Conservation (phyloP, 352 stramenopile genomes). For the Globisporangium abappressorium region DNA sequence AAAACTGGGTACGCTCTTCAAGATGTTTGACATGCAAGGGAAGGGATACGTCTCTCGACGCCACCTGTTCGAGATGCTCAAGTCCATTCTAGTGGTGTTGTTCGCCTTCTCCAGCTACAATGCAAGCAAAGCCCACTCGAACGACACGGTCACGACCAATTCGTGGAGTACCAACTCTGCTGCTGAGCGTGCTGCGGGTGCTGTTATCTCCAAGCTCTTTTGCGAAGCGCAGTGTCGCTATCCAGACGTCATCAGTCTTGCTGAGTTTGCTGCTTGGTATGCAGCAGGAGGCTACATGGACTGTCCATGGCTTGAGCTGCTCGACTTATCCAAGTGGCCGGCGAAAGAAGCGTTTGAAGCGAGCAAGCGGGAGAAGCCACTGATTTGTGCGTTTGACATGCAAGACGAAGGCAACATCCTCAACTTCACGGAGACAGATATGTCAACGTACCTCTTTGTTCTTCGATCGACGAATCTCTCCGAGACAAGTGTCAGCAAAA, state of each 20-base stretch:
- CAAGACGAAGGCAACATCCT: slow-evolving; percentile 82
- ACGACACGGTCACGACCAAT: slow-evolving; percentile 55
- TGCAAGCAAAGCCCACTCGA: slow-evolving; percentile 51
- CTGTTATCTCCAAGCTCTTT: slow-evolving; percentile 89
- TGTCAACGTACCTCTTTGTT: slow-evolving; percentile 85
- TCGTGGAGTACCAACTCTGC: slow-evolving; percentile 77
- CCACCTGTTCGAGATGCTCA: slow-evolving; percentile 80
- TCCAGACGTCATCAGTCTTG: slow-evolving; percentile 84
- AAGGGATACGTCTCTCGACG: slow-evolving; percentile 65
- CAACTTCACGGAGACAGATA: slow-evolving; percentile 82
- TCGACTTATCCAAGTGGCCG: slow-evolving; percentile 95
- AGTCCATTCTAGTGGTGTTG: slow-evolving; percentile 74
- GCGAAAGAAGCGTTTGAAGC: slow-evolving; percentile 85
- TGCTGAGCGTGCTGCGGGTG: slow-evolving; percentile 84
- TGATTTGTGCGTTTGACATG: slow-evolving; percentile 87
- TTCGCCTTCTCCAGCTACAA: slow-evolving; percentile 86
- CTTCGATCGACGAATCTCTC: slow-evolving; percentile 75
- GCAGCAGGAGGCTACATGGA: slow-evolving; percentile 91
- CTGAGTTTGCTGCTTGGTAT: slow-evolving; percentile 97
- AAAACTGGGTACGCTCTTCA: slow-evolving; percentile 90
- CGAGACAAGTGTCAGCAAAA: slow-evolving; percentile 66
- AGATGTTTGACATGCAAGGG: slow-evolving; percentile 65
- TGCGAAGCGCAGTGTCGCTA: slow-evolving; percentile 64
- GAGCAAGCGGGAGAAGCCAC: slow-evolving; percentile 80
- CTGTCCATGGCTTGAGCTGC: slow-evolving; percentile 95